Conservation (phyloP, 805 yeast species). For the Myxozyma vanderwaltii region DNA sequence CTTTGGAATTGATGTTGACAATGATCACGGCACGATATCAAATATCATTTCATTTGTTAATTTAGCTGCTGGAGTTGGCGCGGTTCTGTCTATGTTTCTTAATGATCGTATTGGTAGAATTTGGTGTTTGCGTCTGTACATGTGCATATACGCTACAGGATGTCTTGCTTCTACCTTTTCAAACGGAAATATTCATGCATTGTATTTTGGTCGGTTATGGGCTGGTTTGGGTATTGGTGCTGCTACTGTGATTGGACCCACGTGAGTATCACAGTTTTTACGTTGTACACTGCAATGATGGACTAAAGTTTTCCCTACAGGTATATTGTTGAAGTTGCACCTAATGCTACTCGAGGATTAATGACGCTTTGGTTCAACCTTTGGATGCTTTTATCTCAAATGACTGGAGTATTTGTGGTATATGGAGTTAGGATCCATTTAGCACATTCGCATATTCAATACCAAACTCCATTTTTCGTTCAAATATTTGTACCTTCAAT, state of each 20-base stretch:
- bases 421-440: conserved; percentile 12
- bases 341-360: conserved; percentile 17
- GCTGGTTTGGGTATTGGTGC: conserved; percentile 24
- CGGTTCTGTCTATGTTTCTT: conserved; percentile 12
- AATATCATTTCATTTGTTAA: conserved; percentile 23
- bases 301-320: not conserved
- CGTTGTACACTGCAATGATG: not conserved
- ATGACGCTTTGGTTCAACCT: conserved; percentile 22
- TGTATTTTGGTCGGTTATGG: conserved; percentile 16
- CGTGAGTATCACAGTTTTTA: not conserved
- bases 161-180: conserved; percentile 19
- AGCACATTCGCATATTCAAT: conserved; percentile 6
- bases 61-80: conserved; percentile 20
- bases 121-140: conserved; percentile 8
- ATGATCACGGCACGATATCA: conserved; percentile 1
- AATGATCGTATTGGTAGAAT: conserved; percentile 17
- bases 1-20: not conserved
- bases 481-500: conserved; percentile 14
- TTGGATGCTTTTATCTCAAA: conserved; percentile 18
- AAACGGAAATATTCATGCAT: conserved; percentile 6
- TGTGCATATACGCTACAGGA: conserved; percentile 13
- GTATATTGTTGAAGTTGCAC: conserved; percentile 24
- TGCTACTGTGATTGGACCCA: conserved; percentile 20
- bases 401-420: conserved; percentile 20
- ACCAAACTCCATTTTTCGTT: conserved; percentile 18